Evolutionary conservation across 2,329 filamentous ascomycete species (phyloP), one percentile per base, ranked within the genome.

Genomic region (Paramyrothecium sp.): DNA sequence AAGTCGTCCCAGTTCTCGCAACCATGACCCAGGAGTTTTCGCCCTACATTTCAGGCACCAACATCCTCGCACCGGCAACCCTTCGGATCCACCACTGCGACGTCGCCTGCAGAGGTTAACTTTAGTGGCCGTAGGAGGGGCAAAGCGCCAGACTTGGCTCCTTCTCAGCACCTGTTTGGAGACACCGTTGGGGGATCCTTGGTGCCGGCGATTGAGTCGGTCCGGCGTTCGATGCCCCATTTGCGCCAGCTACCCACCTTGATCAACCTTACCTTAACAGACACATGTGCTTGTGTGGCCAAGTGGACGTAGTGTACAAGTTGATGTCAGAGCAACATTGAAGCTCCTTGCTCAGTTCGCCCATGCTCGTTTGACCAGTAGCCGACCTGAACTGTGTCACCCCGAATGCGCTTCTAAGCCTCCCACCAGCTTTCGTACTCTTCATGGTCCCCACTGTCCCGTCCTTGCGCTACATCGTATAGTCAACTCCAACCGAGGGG

Each of bases 31-130:
- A 62, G 60, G 55, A 54, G 55, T 11, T 22, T 54, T 59, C 60
- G 69, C 71, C 70, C 61, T 59, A 66, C 59, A 65, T 67, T 58
- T 71, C 69, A 72, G 71, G 71, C 70, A 73, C 54, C 63, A 68
- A 68, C 54, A 17, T 47, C 50, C 51, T 26, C 58, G 22, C 20
- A 33, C 49, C 8, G 23, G 22, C 17, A 11, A 26, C 13, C 49
- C 17, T n/a, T 11, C 38, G 38, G n/a, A 5, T 30, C 26, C 26
- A 30, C 26, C 26, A 30, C 26, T 10, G 26, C 26, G 10, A 30
- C 26, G 13, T 12, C 38, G 13, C 38, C 38, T 17, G 38, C 5
- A 44, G 38, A 44, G 38, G 5, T 30, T 30, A 30, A 30, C 26
- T 30, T 30, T 30, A 30, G 26, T 10, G 26, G 26, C 26, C 26